A percentile compares a stretch with the other conserved stretches of the same genome.
These are phyloP conservation scores for Kuraishia capsulata DNA, from an alignment of 805 yeast genomes.

Conservation along the genomic window DNA sequence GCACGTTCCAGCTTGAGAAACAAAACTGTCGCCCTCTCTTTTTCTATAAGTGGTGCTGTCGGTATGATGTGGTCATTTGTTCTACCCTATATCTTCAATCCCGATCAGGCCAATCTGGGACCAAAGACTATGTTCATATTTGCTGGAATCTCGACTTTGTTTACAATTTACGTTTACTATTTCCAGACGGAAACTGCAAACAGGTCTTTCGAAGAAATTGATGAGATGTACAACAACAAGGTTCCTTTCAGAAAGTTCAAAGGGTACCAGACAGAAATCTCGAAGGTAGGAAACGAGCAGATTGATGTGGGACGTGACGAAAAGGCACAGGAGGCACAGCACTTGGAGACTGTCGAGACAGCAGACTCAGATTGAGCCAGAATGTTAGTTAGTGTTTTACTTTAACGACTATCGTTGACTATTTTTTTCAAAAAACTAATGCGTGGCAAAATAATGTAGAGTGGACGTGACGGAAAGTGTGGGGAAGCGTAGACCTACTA, in stretches of 20 bases:
- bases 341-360: no score
- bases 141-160: constrained; percentile 25
- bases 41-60: constrained; percentile 20
- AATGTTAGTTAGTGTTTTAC: no score
- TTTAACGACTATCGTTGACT: no score
- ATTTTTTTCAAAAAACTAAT: no score
- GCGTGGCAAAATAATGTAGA: no score
- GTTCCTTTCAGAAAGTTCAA: constrained; percentile 22
- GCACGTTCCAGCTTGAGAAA: constrained; percentile 29
- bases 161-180: constrained; percentile 34
- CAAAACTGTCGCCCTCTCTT: constrained; percentile 27
- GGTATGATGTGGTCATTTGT: constrained; percentile 26
- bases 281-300: not conserved
- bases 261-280: constrained; percentile 5
- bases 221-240: constrained; percentile 34
- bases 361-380: no score
- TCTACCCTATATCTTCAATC: constrained; percentile 41
- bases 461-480: no score
- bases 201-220: constrained; percentile 53
- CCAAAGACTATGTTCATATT: constrained; percentile 42
- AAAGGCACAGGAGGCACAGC: no score
- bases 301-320: no score
- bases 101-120: constrained; percentile 33
- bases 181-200: constrained; percentile 52
- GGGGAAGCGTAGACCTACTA: no score